Conservation (phyloP, 2,329 filamentous ascomycete genomes). For the Colletotrichum brevisporum region DNA sequence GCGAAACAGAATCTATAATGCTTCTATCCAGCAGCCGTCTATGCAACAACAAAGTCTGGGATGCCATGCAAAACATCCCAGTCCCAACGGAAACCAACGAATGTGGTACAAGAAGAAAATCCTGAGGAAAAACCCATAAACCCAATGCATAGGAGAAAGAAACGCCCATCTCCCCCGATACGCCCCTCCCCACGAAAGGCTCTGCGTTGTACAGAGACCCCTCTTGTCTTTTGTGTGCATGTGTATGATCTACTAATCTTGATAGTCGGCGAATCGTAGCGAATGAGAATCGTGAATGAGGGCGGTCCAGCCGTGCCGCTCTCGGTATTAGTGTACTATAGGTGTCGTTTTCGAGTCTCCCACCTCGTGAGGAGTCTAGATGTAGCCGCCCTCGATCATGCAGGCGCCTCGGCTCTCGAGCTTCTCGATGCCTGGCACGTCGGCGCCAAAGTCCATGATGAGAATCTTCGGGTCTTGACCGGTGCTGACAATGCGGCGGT, state of each 20-base stretch:
- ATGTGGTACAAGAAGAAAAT: not conserved
- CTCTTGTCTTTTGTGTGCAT: constrained; percentile 7
- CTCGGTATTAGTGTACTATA: constrained; percentile 37
- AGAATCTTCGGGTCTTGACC: constrained; percentile 94
- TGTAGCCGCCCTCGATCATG: constrained; percentile 50
- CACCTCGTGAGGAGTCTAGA: constrained; percentile 42
- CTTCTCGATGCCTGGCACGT: constrained; percentile 69
- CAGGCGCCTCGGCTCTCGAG: constrained; percentile 62
- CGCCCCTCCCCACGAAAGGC: constrained; percentile 19
- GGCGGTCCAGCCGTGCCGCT: constrained; percentile 39
- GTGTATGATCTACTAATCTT: constrained; percentile 18
- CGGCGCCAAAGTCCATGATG: constrained; percentile 90
- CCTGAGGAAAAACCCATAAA: constrained; percentile 9
- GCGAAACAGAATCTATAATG: constrained; percentile 34
- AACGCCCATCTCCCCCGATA: constrained; percentile 14
- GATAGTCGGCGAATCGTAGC: constrained; percentile 19
- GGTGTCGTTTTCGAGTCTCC: constrained; percentile 18
- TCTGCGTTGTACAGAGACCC: constrained; percentile 1
- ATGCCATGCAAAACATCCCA: constrained; percentile 30
- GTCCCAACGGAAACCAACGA: constrained; percentile 3
- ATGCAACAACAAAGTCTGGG: constrained; percentile 28
- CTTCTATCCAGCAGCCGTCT: constrained; percentile 38
- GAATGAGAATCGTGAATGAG: constrained; percentile 28
- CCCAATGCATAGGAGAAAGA: constrained; percentile 24
- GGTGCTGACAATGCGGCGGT: constrained; percentile 92